Base-by-base conservation (phyloP, 2,329 filamentous ascomycete genomes). In the Cladosporium sp. region DNA sequence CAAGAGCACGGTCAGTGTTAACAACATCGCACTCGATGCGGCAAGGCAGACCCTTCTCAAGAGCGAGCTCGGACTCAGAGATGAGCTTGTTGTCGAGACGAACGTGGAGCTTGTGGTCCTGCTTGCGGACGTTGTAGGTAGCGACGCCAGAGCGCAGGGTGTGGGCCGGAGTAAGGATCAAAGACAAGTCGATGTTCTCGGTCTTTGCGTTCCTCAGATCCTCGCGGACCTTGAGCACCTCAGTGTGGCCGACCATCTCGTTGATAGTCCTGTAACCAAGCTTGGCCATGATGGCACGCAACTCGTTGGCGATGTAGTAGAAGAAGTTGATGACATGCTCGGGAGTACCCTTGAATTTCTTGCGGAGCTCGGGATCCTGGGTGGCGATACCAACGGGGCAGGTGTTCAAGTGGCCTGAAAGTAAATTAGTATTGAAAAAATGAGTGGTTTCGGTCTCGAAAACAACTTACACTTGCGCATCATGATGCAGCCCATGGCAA, bases 251-350 rank as follows among this genome's bases (percentile, higher is more conserved):
- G 74, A 98, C 92, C 94, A 97, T 97, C 79, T 98, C 94, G 77
- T 97, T 98, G 77, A 98, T 90, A 67, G 91, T 96, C 70, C 94
- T 89, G 87, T 96, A 92, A 71, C 94, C 94, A 73, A 97, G 88
- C 80, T 91, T 92, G 60, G 94, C 93, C 94, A 98, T 97, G 80
- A 98, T 96, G 40, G 93, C 92, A 76, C 94, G 90, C 66, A 98
- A 87, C 82, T 98, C 94, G 76, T 98, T 98, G 72, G 94, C 91
- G 62, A 98, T 86, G 75, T 97, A 98, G 83, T 97, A 98, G 82
- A 97, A 97, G 84, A 97, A 97, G 85, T 97, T 98, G 80, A 98
- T 97, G 66, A 97, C 93, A 73, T 97, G 92, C 81, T 98, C 94
- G 12, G 94, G 93, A 0, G 92, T 93, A 68, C 94, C 94, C 71